Evolutionary conservation across 2,329 filamentous ascomycete genomes (phyloP).

Genomic region (Aaosphaeria pasadenensis): DNA sequence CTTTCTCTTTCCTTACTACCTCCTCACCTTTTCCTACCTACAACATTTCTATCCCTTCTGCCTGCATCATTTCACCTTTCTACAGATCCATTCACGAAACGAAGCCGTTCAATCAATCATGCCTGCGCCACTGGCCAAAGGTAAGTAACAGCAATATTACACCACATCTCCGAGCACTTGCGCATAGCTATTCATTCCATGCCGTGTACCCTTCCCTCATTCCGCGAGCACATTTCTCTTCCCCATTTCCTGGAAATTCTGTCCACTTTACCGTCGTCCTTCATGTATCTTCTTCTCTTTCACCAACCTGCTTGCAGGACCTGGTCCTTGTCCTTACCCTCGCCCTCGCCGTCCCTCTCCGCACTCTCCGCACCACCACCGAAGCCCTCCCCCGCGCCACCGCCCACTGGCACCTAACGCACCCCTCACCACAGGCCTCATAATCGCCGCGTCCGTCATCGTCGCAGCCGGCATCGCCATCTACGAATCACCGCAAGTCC

Average conservation of each 20-base stretch:
- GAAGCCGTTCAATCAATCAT: constrained; percentile 12
- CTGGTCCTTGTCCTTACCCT: constrained; percentile 14
- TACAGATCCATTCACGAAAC: too few relatives aligned
- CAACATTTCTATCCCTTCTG: too few relatives aligned
- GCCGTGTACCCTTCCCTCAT: constrained; percentile 16
- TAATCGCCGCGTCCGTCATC: constrained; percentile 60
- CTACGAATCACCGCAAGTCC: constrained; percentile 62
- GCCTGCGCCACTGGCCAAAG: constrained; percentile 42
- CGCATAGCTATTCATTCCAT: constrained; percentile 1
- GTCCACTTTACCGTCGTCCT: background rate
- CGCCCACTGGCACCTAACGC: constrained; percentile 22
- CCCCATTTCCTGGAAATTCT: background rate
- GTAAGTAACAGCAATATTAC: constrained; percentile 25
- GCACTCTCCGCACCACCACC: constrained; percentile 1
- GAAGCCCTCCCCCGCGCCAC: constrained; percentile 2
- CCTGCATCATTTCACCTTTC: too few relatives aligned
- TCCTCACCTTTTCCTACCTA: background rate
- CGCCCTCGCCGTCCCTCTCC: constrained; percentile 13
- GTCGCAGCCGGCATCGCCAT: constrained; percentile 62
- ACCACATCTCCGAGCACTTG: background rate
- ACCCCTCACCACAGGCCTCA: constrained; percentile 50
- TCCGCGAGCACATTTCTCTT: constrained; percentile 1
- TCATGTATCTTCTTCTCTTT: constrained; percentile 4
- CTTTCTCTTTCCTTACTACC: background rate
- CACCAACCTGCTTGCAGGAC: constrained; percentile 34